Evolutionary conservation across 2,329 filamentous ascomycete species (phyloP), one percentile per base, ranked within the genome.

Genomic region (Cyphellophora attinorum): DNA sequence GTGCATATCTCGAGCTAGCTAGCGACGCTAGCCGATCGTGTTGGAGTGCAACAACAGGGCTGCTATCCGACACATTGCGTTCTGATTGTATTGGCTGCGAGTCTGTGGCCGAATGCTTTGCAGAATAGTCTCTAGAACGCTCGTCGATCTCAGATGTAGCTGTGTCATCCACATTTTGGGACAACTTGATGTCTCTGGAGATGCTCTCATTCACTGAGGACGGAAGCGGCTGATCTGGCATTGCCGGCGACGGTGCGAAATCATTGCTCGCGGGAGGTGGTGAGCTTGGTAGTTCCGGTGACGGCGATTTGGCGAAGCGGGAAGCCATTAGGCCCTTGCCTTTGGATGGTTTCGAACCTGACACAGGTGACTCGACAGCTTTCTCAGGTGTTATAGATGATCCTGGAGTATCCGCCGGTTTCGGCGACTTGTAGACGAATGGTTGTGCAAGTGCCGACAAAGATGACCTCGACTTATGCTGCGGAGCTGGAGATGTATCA

Each of bases 361-460:
- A n/a, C 21, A 8, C 8, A n/a, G 21, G n/a, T n/a, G 21, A 25
- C 21, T 25, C n/a, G 21, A n/a, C 8, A 11, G 15, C 15, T 18
- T 18, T 17, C 14, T 6, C 12, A 16, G 19, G 14, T 15, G 29
- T 11, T 19, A 17, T 6, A n/a, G 23, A n/a, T 5, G 17, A 11
- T 13, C 13, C 3, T 14, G 21, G n/a, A 25, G 21, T 25, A 25
- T 25, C 21, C n/a, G 8, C 21, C 21, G 21, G 21, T n/a, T n/a
- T 25, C n/a, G 21, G n/a, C 49, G 39, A 58, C 50, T 38, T 60
- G 56, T 63, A 68, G 36, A 69, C 70, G 53, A 91, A 93, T 0
- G 81, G 70, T 48, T 74, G 75, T 1, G 83, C 81, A 11, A 75
- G 69, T 3, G 81, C 79, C 21, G 83, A 88, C 15, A 88, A 64